Evolutionary conservation across 2,329 filamentous ascomycete species (phyloP).

Genomic region (Xylariaceae sp.): DNA sequence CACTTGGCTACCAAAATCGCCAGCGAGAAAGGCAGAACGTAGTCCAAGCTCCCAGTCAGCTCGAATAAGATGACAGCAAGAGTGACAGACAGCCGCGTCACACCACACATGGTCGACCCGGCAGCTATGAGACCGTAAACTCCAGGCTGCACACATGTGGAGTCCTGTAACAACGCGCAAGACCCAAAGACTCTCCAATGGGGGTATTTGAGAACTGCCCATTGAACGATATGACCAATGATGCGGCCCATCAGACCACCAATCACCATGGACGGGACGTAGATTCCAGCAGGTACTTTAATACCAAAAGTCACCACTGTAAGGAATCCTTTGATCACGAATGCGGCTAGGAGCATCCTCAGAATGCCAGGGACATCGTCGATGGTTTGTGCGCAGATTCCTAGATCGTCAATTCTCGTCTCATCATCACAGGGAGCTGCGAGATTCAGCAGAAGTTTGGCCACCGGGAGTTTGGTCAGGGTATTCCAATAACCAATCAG

Average conservation of each 20-base stretch:
- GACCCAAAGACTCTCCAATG: conserved; percentile 68
- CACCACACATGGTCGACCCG: conserved; percentile 96
- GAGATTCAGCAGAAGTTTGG: conserved; percentile 84
- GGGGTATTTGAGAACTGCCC: conserved; percentile 70
- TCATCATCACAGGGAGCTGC: conserved; percentile 80
- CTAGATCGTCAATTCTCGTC: conserved; percentile 58
- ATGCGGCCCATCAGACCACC: conserved; percentile 87
- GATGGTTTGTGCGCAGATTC: conserved; percentile 68
- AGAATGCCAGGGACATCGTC: conserved; percentile 79
- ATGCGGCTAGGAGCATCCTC: conserved; percentile 67
- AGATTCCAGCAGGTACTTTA: conserved; percentile 95
- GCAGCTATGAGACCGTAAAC: conserved; percentile 94
- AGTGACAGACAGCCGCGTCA: conserved; percentile 88
- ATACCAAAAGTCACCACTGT: conserved; percentile 93
- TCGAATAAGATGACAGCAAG: conserved; percentile 95
- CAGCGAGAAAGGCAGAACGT: conserved; percentile 90
- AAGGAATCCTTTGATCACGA: conserved; percentile 83
- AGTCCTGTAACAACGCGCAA: conserved; percentile 67
- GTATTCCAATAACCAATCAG: conserved; percentile 89
- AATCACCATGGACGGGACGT: conserved; percentile 98
- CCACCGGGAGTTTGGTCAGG: conserved; percentile 83
- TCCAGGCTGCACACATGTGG: conserved; percentile 90
- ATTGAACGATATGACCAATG: conserved; percentile 81
- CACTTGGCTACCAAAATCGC: conserved; percentile 95
- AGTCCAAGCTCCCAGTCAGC: conserved; percentile 88